phyloP scores from a whole-genome alignment of 441 rosid species.

The Arabidopsis hybrid region DNA sequence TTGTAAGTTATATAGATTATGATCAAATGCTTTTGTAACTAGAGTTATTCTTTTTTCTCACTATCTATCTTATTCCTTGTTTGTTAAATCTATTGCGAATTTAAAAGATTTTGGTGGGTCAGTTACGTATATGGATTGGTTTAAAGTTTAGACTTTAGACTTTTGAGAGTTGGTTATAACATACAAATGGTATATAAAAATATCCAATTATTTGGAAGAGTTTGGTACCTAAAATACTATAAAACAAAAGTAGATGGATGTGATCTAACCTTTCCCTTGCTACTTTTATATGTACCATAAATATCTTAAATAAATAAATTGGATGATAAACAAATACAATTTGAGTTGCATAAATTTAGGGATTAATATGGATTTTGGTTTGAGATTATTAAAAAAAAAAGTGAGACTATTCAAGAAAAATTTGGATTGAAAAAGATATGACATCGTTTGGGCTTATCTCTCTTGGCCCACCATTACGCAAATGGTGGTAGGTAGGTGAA shows the following conservation, averaged over 20 bases:
- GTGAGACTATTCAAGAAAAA: no score
- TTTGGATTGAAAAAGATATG: neutral
- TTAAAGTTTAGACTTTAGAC: neutral
- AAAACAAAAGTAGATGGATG: conserved; percentile 14
- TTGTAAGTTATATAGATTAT: conserved; percentile 31
- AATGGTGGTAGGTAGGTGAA: conserved; percentile 38
- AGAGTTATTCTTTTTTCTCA: neutral
- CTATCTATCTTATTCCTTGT: neutral
- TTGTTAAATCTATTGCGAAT: neutral
- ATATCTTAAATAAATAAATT: neutral
- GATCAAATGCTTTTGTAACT: conserved; percentile 27
- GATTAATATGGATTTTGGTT: no score
- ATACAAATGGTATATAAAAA: neutral
- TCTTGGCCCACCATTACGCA: conserved; percentile 6
- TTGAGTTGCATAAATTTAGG: neutral
- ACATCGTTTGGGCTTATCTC: neutral
- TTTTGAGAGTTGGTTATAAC: neutral
- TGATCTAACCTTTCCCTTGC: neutral
- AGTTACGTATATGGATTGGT: conserved; percentile 1
- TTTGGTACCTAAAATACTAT: neutral
- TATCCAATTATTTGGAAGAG: neutral
- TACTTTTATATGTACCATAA: neutral
- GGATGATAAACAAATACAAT: no score
- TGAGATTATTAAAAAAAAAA: no score
- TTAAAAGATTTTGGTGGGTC: neutral